These are phyloP conservation scores for Bromus sterilis DNA, from an alignment of 176 grass and related monocot species.

Conservation along the genomic window DNA sequence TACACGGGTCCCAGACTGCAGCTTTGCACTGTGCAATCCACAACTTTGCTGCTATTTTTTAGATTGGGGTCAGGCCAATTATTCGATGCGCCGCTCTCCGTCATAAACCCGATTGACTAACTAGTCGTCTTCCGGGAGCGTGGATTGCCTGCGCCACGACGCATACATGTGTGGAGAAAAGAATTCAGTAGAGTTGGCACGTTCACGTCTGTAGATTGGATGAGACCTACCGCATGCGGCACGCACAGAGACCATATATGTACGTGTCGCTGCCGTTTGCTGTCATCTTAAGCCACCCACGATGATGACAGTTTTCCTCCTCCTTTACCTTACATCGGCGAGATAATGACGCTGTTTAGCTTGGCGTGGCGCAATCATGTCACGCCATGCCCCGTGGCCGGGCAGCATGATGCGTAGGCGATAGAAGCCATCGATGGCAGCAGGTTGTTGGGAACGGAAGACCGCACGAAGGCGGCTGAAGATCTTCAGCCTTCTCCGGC, in stretches of 20 bases:
- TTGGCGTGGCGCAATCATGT: conserved; percentile 25
- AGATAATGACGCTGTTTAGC: neutral
- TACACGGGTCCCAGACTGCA: neutral
- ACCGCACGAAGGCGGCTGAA: neutral
- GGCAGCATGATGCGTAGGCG: neutral
- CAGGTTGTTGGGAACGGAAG: neutral
- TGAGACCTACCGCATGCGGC: neutral
- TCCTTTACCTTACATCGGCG: neutral
- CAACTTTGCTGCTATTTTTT: neutral
- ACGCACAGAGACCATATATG: neutral
- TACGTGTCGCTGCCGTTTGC: neutral
- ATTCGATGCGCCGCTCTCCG: neutral
- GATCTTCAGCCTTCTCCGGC: neutral
- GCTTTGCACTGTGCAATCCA: neutral
- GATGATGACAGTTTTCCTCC: neutral
- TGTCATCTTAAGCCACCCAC: conserved; percentile 21
- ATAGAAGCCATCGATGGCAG: neutral
- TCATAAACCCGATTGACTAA: neutral
- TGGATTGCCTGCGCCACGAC: neutral
- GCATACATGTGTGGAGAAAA: neutral
- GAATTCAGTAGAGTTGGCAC: neutral
- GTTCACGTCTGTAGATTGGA: neutral
- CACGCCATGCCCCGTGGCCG: neutral
- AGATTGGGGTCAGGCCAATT: neutral
- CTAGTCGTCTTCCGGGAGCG: neutral